phyloP scores from a whole-genome alignment of 2,329 filamentous ascomycete species.

The Canariomyces notabilis region DNA sequence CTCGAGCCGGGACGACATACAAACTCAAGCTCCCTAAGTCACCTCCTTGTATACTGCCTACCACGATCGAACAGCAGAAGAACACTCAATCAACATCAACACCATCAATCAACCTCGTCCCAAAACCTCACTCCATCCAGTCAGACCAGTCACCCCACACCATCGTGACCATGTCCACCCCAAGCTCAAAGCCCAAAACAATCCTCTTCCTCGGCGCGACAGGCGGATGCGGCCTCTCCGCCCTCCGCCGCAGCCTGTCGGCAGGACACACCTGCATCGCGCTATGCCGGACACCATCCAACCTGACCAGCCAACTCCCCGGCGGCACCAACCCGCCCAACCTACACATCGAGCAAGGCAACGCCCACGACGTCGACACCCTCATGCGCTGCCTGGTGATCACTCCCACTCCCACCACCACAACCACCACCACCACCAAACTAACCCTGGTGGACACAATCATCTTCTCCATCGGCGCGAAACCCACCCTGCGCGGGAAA shows the following conservation, averaged over 20 bases:
- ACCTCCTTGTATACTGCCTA: too few relatives aligned
- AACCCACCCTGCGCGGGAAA: conserved; percentile 31
- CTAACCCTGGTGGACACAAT: conserved; percentile 40
- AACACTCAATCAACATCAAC: too few relatives aligned
- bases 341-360: conserved; percentile 43
- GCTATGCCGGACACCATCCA: conserved; percentile 46
- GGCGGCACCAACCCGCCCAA: conserved; percentile 27
- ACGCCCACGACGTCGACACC: conserved; percentile 38
- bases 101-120: conserved; percentile 1
- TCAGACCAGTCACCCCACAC: too few relatives aligned
- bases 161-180: conserved; percentile 18
- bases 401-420: too few relatives aligned
- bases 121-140: too few relatives aligned
- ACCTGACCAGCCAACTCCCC: conserved; percentile 37
- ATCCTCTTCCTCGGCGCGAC: conserved; percentile 51
- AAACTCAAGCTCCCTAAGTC: too few relatives aligned
- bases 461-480: conserved; percentile 44
- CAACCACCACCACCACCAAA: too few relatives aligned
- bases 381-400: conserved; percentile 37
- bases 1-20: too few relatives aligned
- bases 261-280: conserved; percentile 44
- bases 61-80: too few relatives aligned
- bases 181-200: conserved; percentile 33
- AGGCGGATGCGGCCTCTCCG: conserved; percentile 44
- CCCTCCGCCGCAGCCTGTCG: conserved; percentile 41